Evolutionary conservation across 2,329 filamentous ascomycete genomes (phyloP).

Genomic region (Pseudogymnoascus sp.): DNA sequence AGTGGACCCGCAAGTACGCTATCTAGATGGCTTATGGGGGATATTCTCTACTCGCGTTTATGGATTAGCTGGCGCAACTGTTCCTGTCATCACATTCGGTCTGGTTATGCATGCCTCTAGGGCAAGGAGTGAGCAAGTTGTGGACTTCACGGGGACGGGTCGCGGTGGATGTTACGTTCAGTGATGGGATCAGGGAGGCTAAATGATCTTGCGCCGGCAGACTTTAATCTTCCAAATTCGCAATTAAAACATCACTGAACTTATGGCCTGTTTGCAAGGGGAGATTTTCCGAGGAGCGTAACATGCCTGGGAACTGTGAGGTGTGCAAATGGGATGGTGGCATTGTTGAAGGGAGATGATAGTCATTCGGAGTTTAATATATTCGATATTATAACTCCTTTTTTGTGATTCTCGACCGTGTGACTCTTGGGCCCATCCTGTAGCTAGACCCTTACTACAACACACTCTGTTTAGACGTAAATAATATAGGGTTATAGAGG

Average conservation of each 20-base stretch:
- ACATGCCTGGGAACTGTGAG: slow-evolving; percentile 2
- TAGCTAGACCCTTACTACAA: background rate
- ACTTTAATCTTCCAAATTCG: slow-evolving; percentile 7
- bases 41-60: slow-evolving; percentile 10
- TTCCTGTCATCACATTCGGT: slow-evolving; percentile 11
- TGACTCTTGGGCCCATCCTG: background rate
- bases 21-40: slow-evolving; percentile 47
- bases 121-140: slow-evolving; percentile 7
- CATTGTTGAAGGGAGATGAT: background rate
- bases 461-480: background rate
- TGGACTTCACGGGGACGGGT: slow-evolving; percentile 2
- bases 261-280: slow-evolving; percentile 1
- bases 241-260: slow-evolving; percentile 7
- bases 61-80: slow-evolving; percentile 13
- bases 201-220: slow-evolving; percentile 8
- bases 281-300: background rate
- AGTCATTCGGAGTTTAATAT: slow-evolving; percentile 6
- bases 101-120: slow-evolving; percentile 10
- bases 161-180: slow-evolving; percentile 3
- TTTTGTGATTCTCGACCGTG: background rate
- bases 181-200: slow-evolving; percentile 8
- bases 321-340: slow-evolving; percentile 6
- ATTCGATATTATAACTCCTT: slow-evolving; percentile 1
- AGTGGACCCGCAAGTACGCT: slow-evolving; percentile 99
- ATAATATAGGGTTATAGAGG: background rate